Evolutionary conservation across 768 basidiomycete species (phyloP).

Genomic region (Leccinum ochraceum): DNA sequence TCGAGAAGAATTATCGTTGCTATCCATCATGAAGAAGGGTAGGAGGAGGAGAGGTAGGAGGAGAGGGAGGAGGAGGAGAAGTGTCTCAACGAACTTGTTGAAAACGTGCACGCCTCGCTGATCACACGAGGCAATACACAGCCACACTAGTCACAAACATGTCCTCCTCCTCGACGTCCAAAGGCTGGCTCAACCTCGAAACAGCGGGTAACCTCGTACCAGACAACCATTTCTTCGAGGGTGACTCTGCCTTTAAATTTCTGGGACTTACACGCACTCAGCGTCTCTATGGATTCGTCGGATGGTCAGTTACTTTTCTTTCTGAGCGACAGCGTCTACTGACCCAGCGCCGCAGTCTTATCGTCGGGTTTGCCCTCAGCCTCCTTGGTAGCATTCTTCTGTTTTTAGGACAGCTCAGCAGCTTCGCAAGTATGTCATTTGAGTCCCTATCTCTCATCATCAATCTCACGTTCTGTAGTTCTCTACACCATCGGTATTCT

Average conservation of each 20-base stretch:
- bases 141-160: slow-evolving; percentile 6
- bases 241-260: slow-evolving; percentile 83
- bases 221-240: slow-evolving; percentile 83
- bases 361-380: slow-evolving; percentile 76
- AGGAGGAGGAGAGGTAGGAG: not conserved
- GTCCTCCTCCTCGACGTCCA: slow-evolving; percentile 37
- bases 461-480: slow-evolving; percentile 44
- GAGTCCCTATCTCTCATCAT: not conserved
- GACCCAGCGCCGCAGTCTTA: slow-evolving; percentile 48
- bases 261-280: slow-evolving; percentile 78
- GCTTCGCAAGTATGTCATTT: slow-evolving; percentile 69
- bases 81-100: not conserved
- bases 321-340: not conserved
- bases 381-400: slow-evolving; percentile 77
- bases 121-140: slow-evolving; percentile 29
- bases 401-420: slow-evolving; percentile 63
- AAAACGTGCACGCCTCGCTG: slow-evolving; percentile 25
- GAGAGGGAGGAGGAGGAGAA: no score
- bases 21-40: not conserved
- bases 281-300: slow-evolving; percentile 82
- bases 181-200: slow-evolving; percentile 89
- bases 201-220: slow-evolving; percentile 60
- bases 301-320: slow-evolving; percentile 54
- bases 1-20: not conserved
- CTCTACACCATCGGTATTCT: slow-evolving; percentile 83